Conservation (phyloP, 2,329 filamentous ascomycete species). For the Pseudogymnoascus sp. region DNA sequence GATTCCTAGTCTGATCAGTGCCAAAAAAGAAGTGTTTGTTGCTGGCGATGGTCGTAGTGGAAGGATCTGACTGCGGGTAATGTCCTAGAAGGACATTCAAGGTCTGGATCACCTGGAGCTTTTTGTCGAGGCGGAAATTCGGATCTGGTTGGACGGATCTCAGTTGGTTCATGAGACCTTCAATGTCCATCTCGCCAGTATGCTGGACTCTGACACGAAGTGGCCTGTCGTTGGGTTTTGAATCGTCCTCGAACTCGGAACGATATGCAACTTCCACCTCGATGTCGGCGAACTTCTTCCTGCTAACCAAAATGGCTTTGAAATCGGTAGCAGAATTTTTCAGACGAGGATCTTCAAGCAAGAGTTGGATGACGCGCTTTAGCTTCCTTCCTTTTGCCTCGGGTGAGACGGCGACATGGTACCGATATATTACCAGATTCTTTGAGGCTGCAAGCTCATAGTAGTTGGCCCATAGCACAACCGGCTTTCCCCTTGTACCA, state of each 20-base stretch:
- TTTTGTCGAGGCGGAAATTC: conserved; percentile 21
- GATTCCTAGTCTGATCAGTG: neutral
- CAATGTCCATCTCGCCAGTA: conserved; percentile 14
- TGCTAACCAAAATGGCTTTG: conserved; percentile 12
- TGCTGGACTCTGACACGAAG: conserved; percentile 18
- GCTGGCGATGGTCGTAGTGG: conserved; percentile 25
- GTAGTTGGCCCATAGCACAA: conserved; percentile 28
- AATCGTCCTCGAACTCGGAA: conserved; percentile 14
- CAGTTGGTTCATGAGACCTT: conserved; percentile 13
- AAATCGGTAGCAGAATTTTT: conserved; percentile 22
- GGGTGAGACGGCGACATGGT: conserved; percentile 24
- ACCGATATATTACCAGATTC: conserved; percentile 22
- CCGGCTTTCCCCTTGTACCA: conserved; percentile 22
- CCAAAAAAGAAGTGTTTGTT: conserved; percentile 14
- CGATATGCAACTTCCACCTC: conserved; percentile 9
- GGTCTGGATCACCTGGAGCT: conserved; percentile 44
- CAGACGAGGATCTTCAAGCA: conserved; percentile 21
- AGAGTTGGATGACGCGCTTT: conserved; percentile 23
- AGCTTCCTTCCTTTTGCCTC: conserved; percentile 22
- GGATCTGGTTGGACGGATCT: conserved; percentile 4
- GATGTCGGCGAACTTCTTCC: neutral
- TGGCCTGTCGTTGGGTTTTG: neutral
- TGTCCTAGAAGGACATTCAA: conserved; percentile 50
- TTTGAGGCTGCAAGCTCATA: conserved; percentile 22
- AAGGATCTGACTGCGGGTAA: conserved; percentile 34